Evolutionary conservation across 805 yeast species (phyloP).

Genomic region (Scheffersomyces lignosus): DNA sequence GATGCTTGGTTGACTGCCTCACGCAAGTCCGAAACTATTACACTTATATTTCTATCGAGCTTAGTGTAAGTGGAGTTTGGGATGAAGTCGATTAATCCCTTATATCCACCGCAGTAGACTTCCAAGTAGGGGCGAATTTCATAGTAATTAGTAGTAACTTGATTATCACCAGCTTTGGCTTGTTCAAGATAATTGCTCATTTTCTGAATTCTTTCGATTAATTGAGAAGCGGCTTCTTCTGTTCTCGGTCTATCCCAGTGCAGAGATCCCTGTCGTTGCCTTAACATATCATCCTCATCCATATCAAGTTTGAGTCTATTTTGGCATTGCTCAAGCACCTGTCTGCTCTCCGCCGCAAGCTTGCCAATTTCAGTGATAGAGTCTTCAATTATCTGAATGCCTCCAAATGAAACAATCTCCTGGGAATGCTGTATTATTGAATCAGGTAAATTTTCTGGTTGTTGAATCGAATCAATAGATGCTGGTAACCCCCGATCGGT

Average conservation of each 20-base stretch:
- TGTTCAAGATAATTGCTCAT: slow-evolving; percentile 51
- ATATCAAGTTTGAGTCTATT: slow-evolving; percentile 50
- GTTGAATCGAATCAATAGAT: slow-evolving; percentile 58
- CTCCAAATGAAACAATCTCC: slow-evolving; percentile 55
- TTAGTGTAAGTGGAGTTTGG: slow-evolving; percentile 41
- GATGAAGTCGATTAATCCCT: slow-evolving; percentile 30
- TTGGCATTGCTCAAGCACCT: slow-evolving; percentile 45
- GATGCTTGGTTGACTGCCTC: slow-evolving; percentile 28
- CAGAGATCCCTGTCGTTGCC: slow-evolving; percentile 50
- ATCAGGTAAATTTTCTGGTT: slow-evolving; percentile 58
- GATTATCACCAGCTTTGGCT: slow-evolving; percentile 63
- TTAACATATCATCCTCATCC: slow-evolving; percentile 54
- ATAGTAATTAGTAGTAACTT: slow-evolving; percentile 46
- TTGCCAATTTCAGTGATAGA: slow-evolving; percentile 47
- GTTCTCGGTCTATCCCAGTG: slow-evolving; percentile 57
- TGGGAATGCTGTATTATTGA: slow-evolving; percentile 56
- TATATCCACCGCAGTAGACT: slow-evolving; percentile 43
- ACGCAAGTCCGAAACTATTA: slow-evolving; percentile 35
- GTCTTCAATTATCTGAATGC: slow-evolving; percentile 41
- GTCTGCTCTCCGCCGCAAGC: slow-evolving; percentile 40
- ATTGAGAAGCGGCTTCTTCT: slow-evolving; percentile 39
- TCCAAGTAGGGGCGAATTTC: slow-evolving; percentile 49
- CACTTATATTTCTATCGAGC: slow-evolving; percentile 30
- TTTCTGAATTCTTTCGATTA: slow-evolving; percentile 40
- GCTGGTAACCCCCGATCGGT: slow-evolving; percentile 58